Percentiles rank a stretch among this genome's conserved stretches.
Evolutionary conservation across 169 alveolate species (phyloP).

Genomic region (Eimeria necatrix): DNA sequence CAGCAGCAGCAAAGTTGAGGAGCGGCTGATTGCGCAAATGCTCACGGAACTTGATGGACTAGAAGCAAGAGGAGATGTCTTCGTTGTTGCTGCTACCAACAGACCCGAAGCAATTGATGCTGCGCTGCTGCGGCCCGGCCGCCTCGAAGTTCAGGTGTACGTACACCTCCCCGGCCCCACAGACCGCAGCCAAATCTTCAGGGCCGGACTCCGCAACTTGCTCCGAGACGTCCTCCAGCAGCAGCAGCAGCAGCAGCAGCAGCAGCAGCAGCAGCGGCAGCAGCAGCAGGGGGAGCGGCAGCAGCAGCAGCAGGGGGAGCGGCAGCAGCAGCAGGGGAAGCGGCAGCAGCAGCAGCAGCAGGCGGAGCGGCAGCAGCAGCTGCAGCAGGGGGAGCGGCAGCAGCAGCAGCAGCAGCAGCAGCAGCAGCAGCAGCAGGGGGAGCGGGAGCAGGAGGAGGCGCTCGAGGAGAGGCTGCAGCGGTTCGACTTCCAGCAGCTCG

Average conservation of each 20-base stretch:
- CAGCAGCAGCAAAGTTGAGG: conserved; percentile 68
- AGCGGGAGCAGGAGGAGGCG: conserved; percentile 72
- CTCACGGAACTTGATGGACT: conserved; percentile 99
- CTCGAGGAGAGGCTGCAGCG: neutral
- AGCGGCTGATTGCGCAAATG: conserved; percentile 98
- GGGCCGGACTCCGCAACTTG: conserved; percentile 91
- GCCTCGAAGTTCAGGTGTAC: conserved; percentile 94
- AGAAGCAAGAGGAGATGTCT: conserved; percentile 94
- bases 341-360: conserved; percentile 2
- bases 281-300: neutral
- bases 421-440: conserved; percentile 55
- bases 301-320: conserved; percentile 2
- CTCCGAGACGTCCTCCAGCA: conserved; percentile 91
- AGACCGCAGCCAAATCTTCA: conserved; percentile 95
- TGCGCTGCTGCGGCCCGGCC: conserved; percentile 99
- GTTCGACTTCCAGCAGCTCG: conserved; percentile 84
- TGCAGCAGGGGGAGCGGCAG: conserved; percentile 48
- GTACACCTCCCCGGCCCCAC: conserved; percentile 98
- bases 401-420: neutral
- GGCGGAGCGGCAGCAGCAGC: neutral
- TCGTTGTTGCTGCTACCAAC: conserved; percentile 99
- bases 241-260: conserved; percentile 3
- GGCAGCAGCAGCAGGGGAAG: neutral
- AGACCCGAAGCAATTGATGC: conserved; percentile 99
- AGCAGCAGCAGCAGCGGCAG: neutral